Base-by-base conservation (phyloP, 768 basidiomycete species). In the Mrakia gelida region DNA sequence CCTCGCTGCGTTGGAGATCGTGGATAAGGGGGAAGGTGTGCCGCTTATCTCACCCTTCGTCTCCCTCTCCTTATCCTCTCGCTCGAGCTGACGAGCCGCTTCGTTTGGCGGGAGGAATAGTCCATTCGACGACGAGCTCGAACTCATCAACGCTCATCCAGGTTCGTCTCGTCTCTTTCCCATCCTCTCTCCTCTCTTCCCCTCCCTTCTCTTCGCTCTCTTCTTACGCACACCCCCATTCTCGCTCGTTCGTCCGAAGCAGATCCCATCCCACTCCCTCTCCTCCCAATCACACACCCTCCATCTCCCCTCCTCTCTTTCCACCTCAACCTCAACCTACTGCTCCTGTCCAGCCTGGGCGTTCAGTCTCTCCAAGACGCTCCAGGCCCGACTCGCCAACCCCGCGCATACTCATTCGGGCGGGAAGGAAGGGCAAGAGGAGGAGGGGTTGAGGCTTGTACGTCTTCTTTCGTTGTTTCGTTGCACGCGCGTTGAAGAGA, bases 261-360 rank as follows among this genome's bases (percentile, higher is more conserved):
- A 54, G 34, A 73, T 73, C 52, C 11, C 34, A 16, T 52, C 49
- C 49, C 49, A 52, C 49, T 52, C 49, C 49, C 49, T 2, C 49
- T 7, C 49, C 23, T 56, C 54, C 7, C 54, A 56, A 11, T 26
- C 73, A 21, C 28, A 73, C 73, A 70, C 67, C 41, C 54, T 59
- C 26, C 54, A 59, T 41, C 71, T 59, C 30, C 32, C 49, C 43
- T n/a, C 71, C 3, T 1, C 16, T n/a, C 4, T 8, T 5, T 2
- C 13, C 49, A 8, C 52, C 28, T 34, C 61, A 5, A 18, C 28
- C 45, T 38, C 38, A 61, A 13, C 73, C 23, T 73, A 73, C 54
- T 73, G 73, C 41, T 73, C 73, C 38, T 73, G 73, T 34, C 73
- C 73, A 26, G 73, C 73, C 11, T 73, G 54, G 54, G 73, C 56